Evolutionary conservation across 352 stramenopile genomes (phyloP).

Genomic region (Globisporangium uncinulatum): DNA sequence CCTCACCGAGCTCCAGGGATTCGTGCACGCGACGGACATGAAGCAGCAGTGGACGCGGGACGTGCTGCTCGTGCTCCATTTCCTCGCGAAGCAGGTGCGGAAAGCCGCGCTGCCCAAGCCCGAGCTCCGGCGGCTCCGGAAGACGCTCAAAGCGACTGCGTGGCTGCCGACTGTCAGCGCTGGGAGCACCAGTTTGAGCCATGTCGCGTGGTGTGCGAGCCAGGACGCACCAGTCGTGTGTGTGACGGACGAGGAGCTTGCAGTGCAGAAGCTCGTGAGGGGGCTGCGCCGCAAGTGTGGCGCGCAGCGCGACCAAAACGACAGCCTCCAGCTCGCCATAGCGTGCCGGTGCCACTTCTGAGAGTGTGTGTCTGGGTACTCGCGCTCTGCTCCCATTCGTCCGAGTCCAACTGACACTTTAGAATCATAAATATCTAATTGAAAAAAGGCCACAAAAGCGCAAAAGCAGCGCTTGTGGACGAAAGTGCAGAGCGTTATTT

Average conservation of each 20-base stretch:
- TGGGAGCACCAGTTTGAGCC: slow-evolving; percentile 6
- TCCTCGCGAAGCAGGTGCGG: slow-evolving; percentile 34
- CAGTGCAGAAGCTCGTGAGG: slow-evolving; percentile 33
- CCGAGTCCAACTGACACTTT: too few relatives aligned
- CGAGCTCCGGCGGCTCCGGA: slow-evolving; percentile 39
- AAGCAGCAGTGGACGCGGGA: slow-evolving; percentile 30
- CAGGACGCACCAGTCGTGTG: too few relatives aligned
- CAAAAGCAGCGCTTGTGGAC: too few relatives aligned
- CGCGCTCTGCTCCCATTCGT: too few relatives aligned
- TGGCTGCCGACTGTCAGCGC: slow-evolving; percentile 27
- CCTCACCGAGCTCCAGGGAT: slow-evolving; percentile 12
- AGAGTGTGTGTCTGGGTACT: too few relatives aligned
- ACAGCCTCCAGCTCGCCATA: slow-evolving; percentile 22
- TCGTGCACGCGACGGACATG: background rate
- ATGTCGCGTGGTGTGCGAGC: too few relatives aligned
- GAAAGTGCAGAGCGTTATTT: too few relatives aligned
- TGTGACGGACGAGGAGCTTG: too few relatives aligned
- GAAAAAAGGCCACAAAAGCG: too few relatives aligned
- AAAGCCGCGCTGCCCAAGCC: slow-evolving; percentile 35
- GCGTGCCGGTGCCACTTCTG: too few relatives aligned
- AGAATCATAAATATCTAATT: too few relatives aligned
- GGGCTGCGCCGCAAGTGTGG: slow-evolving; percentile 18
- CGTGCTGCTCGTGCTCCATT: slow-evolving; percentile 32
- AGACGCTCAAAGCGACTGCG: slow-evolving; percentile 25
- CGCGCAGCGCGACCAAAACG: background rate